phyloP scores from a whole-genome alignment of 768 basidiomycete genomes.

The Mycena filopes region DNA sequence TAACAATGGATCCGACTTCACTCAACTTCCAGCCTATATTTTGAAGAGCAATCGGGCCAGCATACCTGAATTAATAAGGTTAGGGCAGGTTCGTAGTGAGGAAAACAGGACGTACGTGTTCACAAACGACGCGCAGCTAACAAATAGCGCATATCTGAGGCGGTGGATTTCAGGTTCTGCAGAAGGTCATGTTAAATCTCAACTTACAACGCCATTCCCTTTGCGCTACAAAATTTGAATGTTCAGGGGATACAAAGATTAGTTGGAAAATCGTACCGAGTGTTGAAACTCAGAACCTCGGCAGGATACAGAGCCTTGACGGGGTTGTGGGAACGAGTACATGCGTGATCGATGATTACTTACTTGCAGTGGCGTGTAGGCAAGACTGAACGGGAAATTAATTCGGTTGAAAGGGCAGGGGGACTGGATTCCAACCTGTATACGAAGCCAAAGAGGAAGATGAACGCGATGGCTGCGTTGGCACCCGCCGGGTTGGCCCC shows the following conservation, averaged over 20 bases:
- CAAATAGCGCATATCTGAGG: slow-evolving; percentile 38
- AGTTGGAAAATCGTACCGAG: slow-evolving; percentile 33
- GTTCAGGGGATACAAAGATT: not conserved
- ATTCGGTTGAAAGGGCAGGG: not conserved
- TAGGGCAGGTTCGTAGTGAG: too few species aligned
- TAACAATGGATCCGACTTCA: not conserved
- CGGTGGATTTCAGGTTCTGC: not conserved
- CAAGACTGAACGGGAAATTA: slow-evolving; percentile 36
- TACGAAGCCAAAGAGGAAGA: slow-evolving; percentile 52
- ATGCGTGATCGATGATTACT: not conserved
- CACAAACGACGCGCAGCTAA: slow-evolving; percentile 41
- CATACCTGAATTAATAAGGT: slow-evolving; percentile 27
- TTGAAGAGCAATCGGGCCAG: slow-evolving; percentile 54
- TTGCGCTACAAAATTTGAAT: slow-evolving; percentile 43
- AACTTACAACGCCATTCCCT: slow-evolving; percentile 51
- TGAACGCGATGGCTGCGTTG: slow-evolving; percentile 40
- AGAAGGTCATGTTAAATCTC: not conserved
- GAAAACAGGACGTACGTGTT: slow-evolving; percentile 39
- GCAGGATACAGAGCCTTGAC: slow-evolving; percentile 53
- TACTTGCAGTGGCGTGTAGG: slow-evolving; percentile 51
- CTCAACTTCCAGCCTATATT: slow-evolving; percentile 46
- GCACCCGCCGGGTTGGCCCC: slow-evolving; percentile 34
- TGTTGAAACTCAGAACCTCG: slow-evolving; percentile 52
- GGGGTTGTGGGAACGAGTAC: not conserved
- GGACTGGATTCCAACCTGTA: slow-evolving; percentile 38